phyloP scores from a whole-genome alignment of 768 basidiomycete genomes.

The Leccinum pellstonianum region DNA sequence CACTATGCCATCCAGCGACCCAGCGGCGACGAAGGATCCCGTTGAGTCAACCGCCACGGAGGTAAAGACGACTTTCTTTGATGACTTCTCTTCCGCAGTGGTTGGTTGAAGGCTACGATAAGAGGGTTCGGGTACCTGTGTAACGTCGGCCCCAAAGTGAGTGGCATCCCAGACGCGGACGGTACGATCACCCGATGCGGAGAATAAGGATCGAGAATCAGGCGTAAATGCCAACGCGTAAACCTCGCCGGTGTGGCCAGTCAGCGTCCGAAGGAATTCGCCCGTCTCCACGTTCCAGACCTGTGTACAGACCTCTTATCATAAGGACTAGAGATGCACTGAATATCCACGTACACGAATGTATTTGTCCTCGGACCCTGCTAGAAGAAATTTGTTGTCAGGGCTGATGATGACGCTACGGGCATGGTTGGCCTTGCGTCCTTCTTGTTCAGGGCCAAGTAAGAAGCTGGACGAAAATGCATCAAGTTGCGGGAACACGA shows the following conservation, averaged over 20 bases:
- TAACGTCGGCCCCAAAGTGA: slow-evolving; percentile 21
- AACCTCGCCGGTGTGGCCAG: slow-evolving; percentile 35
- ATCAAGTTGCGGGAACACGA: not conserved
- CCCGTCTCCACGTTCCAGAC: slow-evolving; percentile 28
- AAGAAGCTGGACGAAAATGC: slow-evolving; percentile 22
- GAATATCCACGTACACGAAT: slow-evolving; percentile 28
- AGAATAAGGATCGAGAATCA: slow-evolving; percentile 35
- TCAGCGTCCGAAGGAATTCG: slow-evolving; percentile 29
- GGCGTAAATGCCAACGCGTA: slow-evolving; percentile 38
- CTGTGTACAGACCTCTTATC: slow-evolving; percentile 10
- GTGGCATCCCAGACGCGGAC: slow-evolving; percentile 36
- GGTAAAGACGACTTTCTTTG: slow-evolving; percentile 30
- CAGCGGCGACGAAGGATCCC: slow-evolving; percentile 49
- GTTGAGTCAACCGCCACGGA: slow-evolving; percentile 29
- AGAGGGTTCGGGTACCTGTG: slow-evolving; percentile 19
- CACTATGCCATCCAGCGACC: slow-evolving; percentile 50
- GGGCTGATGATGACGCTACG: slow-evolving; percentile 35
- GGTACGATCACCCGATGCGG: slow-evolving; percentile 37
- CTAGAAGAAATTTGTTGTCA: slow-evolving; percentile 29
- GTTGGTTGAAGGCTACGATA: slow-evolving; percentile 23
- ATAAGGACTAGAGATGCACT: slow-evolving; percentile 1
- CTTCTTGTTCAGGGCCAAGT: slow-evolving; percentile 26
- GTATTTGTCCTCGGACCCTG: slow-evolving; percentile 36
- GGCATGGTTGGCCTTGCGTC: slow-evolving; percentile 27
- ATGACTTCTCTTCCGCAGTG: slow-evolving; percentile 13